Evolutionary conservation across 352 stramenopile species (phyloP), one percentile per base, ranked within the genome.

Genomic region (Phytophthora multivora): DNA sequence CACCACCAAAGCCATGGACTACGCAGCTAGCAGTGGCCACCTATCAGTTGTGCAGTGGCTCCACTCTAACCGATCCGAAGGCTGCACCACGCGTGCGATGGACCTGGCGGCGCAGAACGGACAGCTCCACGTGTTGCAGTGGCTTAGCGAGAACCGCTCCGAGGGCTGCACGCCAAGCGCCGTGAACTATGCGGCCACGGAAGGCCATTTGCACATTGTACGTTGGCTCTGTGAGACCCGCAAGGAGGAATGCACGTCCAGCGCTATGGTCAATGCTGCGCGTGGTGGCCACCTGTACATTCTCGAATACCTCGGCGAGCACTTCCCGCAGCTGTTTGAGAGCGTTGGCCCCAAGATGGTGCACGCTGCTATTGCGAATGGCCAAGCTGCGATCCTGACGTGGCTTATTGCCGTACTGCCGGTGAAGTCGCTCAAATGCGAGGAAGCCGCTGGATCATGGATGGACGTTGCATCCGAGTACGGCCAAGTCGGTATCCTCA

Each of bases 381-480:
- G 80, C 38, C 79, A 88, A 54, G 48, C 79, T 3, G 55, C 66
- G 9, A 66, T 91, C 48, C 57, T 91, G 19, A 83, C 69, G 56
- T 91, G 77, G 77, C 73, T 91, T 25, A 83, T 88, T 62, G 51
- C 66, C 2, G 52, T 75, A 48, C 69, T 90, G 15, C 81, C 77
- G 9, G 77, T 90, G 51, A 84, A 83, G 51, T 68, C 81, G 49
- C 75, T 90, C 48, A 90, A 90, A 62, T 88, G 79, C 35, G 79
- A 89, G 30, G 79, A 83, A 31, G 67, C 57, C 40, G 72, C 75
- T 38, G 75, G 75, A 7, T 89, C 81, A 25, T 90, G 81, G 81
- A 86, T 90, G 77, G 77, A 90, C 43, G 81, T 90, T 49, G 81
- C 81, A 19, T 83, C 77, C 12, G 72, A 89, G 38, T 88, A 83